Conservation (phyloP, 1,139 yeast species). For the Citeromyces hawaiiensis region DNA sequence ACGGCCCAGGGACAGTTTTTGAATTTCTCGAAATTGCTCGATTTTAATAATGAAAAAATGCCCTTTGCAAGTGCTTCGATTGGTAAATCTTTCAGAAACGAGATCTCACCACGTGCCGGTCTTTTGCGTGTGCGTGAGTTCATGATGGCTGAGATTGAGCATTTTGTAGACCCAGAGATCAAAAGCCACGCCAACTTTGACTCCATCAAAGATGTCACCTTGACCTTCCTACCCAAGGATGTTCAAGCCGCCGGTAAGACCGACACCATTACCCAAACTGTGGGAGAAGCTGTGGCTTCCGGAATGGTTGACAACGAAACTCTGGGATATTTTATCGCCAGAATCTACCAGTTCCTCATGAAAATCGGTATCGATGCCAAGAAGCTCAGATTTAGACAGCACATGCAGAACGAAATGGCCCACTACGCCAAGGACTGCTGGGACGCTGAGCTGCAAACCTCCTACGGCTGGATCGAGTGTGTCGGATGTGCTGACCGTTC, state of each 20-base stretch:
- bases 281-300: slow-evolving; percentile 81
- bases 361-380: slow-evolving; percentile 83
- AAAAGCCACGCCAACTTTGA: slow-evolving; percentile 73
- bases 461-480: slow-evolving; percentile 99
- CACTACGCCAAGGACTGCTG: slow-evolving; percentile 99
- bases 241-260: slow-evolving; percentile 82
- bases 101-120: slow-evolving; percentile 97
- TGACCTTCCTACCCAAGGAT: slow-evolving; percentile 72
- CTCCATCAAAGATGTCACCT: slow-evolving; percentile 59
- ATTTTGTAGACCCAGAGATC: slow-evolving; percentile 86
- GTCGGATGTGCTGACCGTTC: slow-evolving; percentile 99
- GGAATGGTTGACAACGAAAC: slow-evolving; percentile 96
- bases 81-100: slow-evolving; percentile 98
- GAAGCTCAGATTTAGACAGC: slow-evolving; percentile 94
- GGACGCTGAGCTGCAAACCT: slow-evolving; percentile 96
- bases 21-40: slow-evolving; percentile 86
- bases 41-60: slow-evolving; percentile 91
- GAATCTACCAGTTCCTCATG: slow-evolving; percentile 73
- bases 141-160: slow-evolving; percentile 98
- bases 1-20: slow-evolving; percentile 99
- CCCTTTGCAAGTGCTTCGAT: slow-evolving; percentile 98
- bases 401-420: slow-evolving; percentile 98
- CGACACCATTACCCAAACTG: slow-evolving; percentile 43
- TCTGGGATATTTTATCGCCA: slow-evolving; percentile 89
- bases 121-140: slow-evolving; percentile 96